These are phyloP conservation scores for Leccinum incarnatum DNA, from an alignment of 768 basidiomycete species.

Conservation along the genomic window DNA sequence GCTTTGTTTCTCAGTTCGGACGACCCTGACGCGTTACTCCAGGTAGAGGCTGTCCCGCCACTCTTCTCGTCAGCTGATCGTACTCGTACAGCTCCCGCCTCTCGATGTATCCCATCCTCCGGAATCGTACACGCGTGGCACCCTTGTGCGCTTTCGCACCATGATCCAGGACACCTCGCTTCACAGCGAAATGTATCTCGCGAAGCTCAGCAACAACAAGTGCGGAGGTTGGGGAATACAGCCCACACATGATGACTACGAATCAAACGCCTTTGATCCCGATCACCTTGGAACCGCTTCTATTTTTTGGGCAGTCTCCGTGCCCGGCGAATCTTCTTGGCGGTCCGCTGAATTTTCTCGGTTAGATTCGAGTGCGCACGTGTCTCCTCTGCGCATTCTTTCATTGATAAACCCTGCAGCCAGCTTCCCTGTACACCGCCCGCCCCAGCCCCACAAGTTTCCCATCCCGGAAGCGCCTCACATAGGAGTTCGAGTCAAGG, in stretches of 20 bases:
- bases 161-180: conserved; percentile 84
- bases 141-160: conserved; percentile 67
- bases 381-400: background rate
- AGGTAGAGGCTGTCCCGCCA: conserved; percentile 17
- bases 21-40: conserved; percentile 27
- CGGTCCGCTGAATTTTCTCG: conserved; percentile 34
- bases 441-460: conserved; percentile 56
- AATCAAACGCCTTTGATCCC: conserved; percentile 36
- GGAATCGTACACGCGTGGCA: conserved; percentile 45
- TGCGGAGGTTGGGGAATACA: conserved; percentile 78
- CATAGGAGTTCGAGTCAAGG: conserved; percentile 74
- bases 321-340: conserved; percentile 71
- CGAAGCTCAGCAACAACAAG: conserved; percentile 37
- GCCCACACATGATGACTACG: conserved; percentile 27
- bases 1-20: conserved; percentile 38
- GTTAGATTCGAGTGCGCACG: conserved; percentile 17
- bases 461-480: conserved; percentile 54
- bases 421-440: conserved; percentile 25
- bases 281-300: conserved; percentile 57
- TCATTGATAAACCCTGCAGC: conserved; percentile 13
- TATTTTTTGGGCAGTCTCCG: conserved; percentile 69
- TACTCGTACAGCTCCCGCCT: conserved; percentile 50
- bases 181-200: conserved; percentile 71
- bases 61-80: background rate
- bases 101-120: conserved; percentile 50